Evolutionary conservation across 2,329 filamentous ascomycete species (phyloP).

Genomic region (Colletotrichum incanum): DNA sequence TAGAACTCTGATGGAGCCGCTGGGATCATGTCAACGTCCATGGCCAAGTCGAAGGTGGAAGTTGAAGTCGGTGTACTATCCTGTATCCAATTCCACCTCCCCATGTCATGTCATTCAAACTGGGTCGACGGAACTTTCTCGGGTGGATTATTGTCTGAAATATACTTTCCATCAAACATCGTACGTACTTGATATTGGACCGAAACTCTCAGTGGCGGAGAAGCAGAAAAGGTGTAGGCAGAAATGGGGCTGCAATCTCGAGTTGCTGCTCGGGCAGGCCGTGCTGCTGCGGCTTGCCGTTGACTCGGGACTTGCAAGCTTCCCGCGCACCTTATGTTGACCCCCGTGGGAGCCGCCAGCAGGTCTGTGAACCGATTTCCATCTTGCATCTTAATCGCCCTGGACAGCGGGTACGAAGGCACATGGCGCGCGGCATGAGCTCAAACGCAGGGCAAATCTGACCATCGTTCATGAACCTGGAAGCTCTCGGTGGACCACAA

Average conservation of each 20-base stretch:
- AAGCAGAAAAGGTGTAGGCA: not conserved
- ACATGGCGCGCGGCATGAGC: conserved; percentile 12
- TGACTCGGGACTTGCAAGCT: conserved; percentile 23
- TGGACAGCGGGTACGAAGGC: not conserved
- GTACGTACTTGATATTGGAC: not conserved
- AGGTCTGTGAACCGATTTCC: conserved; percentile 26
- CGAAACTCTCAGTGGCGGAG: too few relatives aligned
- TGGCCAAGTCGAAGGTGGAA: not conserved
- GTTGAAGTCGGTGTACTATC: conserved; percentile 7
- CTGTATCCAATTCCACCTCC: not conserved
- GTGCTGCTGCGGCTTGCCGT: conserved; percentile 25
- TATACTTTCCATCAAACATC: not conserved
- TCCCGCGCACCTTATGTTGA: conserved; percentile 27
- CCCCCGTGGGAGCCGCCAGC: not conserved
- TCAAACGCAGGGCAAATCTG: not conserved
- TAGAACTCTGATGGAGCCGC: conserved; percentile 5
- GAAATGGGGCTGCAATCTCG: conserved; percentile 7
- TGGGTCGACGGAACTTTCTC: not conserved
- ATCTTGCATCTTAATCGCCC: conserved; percentile 21
- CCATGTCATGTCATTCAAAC: not conserved
- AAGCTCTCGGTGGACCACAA: not conserved
- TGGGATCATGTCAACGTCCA: conserved; percentile 11
- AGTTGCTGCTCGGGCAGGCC: conserved; percentile 30
- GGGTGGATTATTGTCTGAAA: not conserved
- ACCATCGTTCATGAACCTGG: too few relatives aligned